phyloP scores from a whole-genome alignment of 768 basidiomycete genomes.

The Pulveroboletus frians region DNA sequence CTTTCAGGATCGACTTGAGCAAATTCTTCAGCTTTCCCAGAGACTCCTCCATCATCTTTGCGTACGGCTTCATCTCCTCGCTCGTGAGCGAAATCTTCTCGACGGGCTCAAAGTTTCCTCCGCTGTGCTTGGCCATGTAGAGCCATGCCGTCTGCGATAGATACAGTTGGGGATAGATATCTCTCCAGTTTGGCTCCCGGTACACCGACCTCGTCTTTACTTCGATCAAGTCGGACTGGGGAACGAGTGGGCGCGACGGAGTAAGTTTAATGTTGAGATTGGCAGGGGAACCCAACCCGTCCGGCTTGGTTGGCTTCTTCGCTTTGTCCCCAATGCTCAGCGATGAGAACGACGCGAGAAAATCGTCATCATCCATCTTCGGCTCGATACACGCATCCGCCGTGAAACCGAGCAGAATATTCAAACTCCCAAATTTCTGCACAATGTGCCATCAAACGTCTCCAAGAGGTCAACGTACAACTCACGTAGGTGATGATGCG shows the following conservation, averaged over 20 bases:
- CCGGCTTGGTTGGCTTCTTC: background rate
- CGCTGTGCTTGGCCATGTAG: slow-evolving; percentile 53
- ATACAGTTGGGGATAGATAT: slow-evolving; percentile 60
- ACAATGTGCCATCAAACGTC: background rate
- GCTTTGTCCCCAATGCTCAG: slow-evolving; percentile 13
- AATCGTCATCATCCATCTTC: slow-evolving; percentile 19
- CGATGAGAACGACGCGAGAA: slow-evolving; percentile 25
- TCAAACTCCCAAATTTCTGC: slow-evolving; percentile 55
- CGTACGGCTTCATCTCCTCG: slow-evolving; percentile 20
- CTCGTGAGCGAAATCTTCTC: slow-evolving; percentile 41
- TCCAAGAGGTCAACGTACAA: background rate
- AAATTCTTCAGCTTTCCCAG: slow-evolving; percentile 26
- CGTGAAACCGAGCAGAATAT: slow-evolving; percentile 54
- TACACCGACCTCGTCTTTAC: slow-evolving; percentile 29
- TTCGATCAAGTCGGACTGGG: slow-evolving; percentile 35
- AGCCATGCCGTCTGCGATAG: slow-evolving; percentile 63
- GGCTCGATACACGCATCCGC: slow-evolving; percentile 39
- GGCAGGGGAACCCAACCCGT: background rate
- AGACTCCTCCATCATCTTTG: slow-evolving; percentile 16
- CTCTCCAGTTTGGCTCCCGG: slow-evolving; percentile 49
- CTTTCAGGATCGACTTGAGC: slow-evolving; percentile 37
- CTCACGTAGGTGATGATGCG: slow-evolving; percentile 61
- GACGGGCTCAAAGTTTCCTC: slow-evolving; percentile 48
- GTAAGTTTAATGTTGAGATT: slow-evolving; percentile 21
- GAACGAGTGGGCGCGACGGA: slow-evolving; percentile 26